Base-by-base conservation (phyloP, 2,329 filamentous ascomycete genomes). In the Thielaviopsis populi region DNA sequence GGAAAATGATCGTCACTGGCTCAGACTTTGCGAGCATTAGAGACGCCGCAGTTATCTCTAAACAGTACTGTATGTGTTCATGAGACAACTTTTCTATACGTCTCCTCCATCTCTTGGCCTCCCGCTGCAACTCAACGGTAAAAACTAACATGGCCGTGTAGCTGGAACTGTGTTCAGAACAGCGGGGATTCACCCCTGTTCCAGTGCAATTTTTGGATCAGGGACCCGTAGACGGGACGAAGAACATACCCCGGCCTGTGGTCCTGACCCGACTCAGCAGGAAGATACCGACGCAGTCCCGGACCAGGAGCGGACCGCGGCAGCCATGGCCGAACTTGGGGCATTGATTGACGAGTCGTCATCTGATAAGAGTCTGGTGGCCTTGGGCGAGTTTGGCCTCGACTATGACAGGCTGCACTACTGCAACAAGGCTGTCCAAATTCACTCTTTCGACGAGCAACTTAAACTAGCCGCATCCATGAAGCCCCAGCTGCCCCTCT, bases 351-450 rank as follows among this genome's bases (percentile, higher is more conserved):
- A 80, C 1, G 75, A 83, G 42, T 81, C 83, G 0, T 83, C 83
- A 19, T 67, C 74, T 2, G 72, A 74, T 4, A 72, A 82, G 5
- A 73, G 82, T 0, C 79, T 88, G 48, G 85, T 89, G 0, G 92
- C 94, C 6, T 91, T 96, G 72, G 94, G 94, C 59, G 94, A 99
- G 74, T 90, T 99, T 67, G 94, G 94, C 1, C 85, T 99, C 3
- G 94, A 99, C 75, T 99, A 97, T 72, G 94, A 99, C 75, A 84
- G 94, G 1, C 77, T 99, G 42, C 88, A 89, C 70, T 86, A 91
- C 70, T 91, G 88, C 70, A 83, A 86, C 46, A 88, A 86, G 70
- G 84, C 86, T 27, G 82, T 86, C 17, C 94, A 99, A 74, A 78
- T 91, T 37, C 86, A 90, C 71, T 91, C 89, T 66, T 99, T 99